Evolutionary conservation across 2,329 filamentous ascomycete genomes (phyloP), one percentile per base, ranked within the genome.

Genomic region (Aspergillus awamori): DNA sequence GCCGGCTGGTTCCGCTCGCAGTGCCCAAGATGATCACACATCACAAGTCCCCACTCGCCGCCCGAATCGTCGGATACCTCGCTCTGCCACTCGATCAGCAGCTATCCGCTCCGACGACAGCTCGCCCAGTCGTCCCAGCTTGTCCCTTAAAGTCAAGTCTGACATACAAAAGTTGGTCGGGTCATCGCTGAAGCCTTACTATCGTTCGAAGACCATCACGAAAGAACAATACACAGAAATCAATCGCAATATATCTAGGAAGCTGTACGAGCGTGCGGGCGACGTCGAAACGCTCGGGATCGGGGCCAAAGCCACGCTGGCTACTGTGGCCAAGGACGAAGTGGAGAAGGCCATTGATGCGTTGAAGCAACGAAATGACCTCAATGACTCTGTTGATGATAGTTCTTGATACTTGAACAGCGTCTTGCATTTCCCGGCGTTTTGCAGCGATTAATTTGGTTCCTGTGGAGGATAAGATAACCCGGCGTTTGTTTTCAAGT

Each of bases 181-280:
- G 65, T 82, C 84, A 45, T 92, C 91, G 5, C 81, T 99, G 47
- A 91, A 91, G 68, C 92, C 93, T 33, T 86, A 92, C 66, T 98
- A 94, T 82, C 86, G 88, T 64, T 89, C 89, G 45, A 89, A 90
- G 68, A 86, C 89, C 64, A 84, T 98, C 63, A 92, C 89, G 17
- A 91, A 93, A 67, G 91, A 97, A 62, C 90, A 97, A 76, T 99
- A 96, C 75, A 94, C 92, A 2, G 87, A 87, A 59, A 97, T 98
- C 77, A 98, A 98, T 74, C 89, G 93, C 64, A 89, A 90, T 62
- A 88, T 98, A 36, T 97, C 92, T 45, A 89, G 92, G 60, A 91
- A 89, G 79, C 82, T 99, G 61, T 99, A 99, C 77, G 92, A 88
- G 33, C 80, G 81, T 51, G 83, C 87, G 26, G 83, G 82, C 5